Evolutionary conservation across 345 rosid species (phyloP), one percentile per base, ranked within the genome.

Genomic region (Dimocarpus longan): DNA sequence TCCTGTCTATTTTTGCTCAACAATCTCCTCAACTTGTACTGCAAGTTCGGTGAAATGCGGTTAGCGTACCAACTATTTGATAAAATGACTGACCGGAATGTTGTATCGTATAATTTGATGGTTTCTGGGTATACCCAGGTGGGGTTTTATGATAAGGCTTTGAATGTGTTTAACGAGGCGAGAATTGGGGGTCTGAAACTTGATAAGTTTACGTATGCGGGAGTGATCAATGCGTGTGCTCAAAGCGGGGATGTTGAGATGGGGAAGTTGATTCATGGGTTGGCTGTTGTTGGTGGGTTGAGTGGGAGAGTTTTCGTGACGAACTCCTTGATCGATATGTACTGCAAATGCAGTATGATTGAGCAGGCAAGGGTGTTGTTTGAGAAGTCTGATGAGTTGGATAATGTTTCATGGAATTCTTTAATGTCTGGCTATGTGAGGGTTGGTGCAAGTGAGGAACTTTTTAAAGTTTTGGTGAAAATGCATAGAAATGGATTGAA

Each of bases 401-500:
- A 89, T 78, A 78, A 60, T 16, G 78, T 86, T 75, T 83, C 89
- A 39, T 89, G 90, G 92, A 89, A 87, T 66, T 82, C 92, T 73
- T 73, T 87, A 86, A 90, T 90, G 63, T 81, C 89, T 1, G 88
- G 87, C 22, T 86, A 79, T 77, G 86, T 81, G 52, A 66, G 86
- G 64, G n/a, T 80, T 52, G 86, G 90, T 74, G 85, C 71, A 54
- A 80, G 46, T 19, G 80, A 76, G 66, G 85, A 90, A 76, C 73
- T 84, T 44, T 84, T 83, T 79, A 66, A 68, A 54, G 46, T 86
- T 67, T 74, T 90, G 65, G 83, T 62, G 15, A 80, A 59, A 79
- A 88, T 90, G 91, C 91, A 88, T 78, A 80, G 60, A 50, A 48
- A 40, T 26, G 88, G 91, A 26, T 1, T 84, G 54, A 76, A 75